These are phyloP conservation scores for Raphanus raphanistrum DNA, from an alignment of 345 rosid genomes.

Conservation along the genomic window DNA sequence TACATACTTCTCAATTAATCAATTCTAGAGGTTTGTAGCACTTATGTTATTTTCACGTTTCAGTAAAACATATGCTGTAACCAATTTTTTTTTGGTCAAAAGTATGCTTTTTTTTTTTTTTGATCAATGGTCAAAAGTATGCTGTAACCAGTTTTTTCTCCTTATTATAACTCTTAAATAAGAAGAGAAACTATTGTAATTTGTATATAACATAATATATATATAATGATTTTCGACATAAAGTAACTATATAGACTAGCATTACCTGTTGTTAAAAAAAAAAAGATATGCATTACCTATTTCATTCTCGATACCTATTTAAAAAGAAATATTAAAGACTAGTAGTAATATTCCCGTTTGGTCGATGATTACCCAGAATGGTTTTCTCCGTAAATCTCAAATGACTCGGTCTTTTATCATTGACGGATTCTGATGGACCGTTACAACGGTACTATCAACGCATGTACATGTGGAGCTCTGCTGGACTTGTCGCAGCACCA, in stretches of 20 bases:
- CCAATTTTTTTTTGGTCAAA: background rate
- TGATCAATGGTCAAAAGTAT: too few relatives aligned
- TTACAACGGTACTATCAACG: conserved; percentile 39
- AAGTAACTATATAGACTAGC: background rate
- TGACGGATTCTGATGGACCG: conserved; percentile 45
- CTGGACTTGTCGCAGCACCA: conserved; percentile 56
- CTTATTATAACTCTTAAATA: background rate
- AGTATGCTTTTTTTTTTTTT: too few relatives aligned
- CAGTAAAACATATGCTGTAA: background rate
- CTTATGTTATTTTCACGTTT: background rate
- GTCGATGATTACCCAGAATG: background rate
- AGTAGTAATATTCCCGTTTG: background rate
- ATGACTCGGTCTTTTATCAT: conserved; percentile 49
- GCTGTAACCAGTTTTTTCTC: background rate
- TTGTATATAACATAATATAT: background rate
- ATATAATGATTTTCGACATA: background rate
- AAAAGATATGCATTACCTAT: background rate
- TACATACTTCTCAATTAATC: background rate
- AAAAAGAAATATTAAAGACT: background rate
- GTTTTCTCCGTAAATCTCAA: background rate
- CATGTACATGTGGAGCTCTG: conserved; percentile 47
- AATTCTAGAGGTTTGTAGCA: background rate
- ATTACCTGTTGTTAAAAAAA: too few relatives aligned
- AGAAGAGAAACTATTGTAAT: background rate
- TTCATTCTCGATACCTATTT: background rate